Base-by-base conservation (phyloP, 2,329 filamentous ascomycete species). In the Scopulariopsis brevicaulis region DNA sequence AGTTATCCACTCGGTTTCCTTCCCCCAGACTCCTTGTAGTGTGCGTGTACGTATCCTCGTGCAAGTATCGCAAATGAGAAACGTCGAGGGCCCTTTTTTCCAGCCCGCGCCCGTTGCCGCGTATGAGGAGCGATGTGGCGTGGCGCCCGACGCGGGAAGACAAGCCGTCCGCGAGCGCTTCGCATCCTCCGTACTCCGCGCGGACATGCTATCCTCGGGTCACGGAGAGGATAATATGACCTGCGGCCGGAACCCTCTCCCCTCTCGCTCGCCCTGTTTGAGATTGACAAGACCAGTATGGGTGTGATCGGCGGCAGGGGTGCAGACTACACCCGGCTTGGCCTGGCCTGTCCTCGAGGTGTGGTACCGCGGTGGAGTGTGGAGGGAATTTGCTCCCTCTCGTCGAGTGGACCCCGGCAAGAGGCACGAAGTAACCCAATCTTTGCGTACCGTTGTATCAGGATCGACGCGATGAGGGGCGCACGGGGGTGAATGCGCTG, bases 251-350 rank as follows among this genome's bases (percentile, higher is more conserved):
- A n/a, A 11, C 24, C 20, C 46, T 50, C 46, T 20, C 46, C 11
- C 46, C 12, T 34, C 52, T 54, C 25, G 25, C 28, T 25, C 12
- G 55, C 43, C 63, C 62, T 65, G 77, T 81, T 79, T 80, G 78
- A 79, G 72, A 71, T 77, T 76, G 69, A 78, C 76, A 73, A 73
- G 70, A 75, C 67, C 71, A 69, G 65, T 70, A 73, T 73, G 64
- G 68, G 68, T 64, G 69, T 73, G 74, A 75, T 78, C 72, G 69
- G 62, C 75, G 61, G 57, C 73, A 68, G 65, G 73, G 62, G 34
- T 58, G 7, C 40, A n/a, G 40, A 46, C 40, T n/a, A 46, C 40
- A 46, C 40, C 40, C 40, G 40, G 40, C 40, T 46, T 46, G 40
- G 40, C 40, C 14, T 46, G n/a, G 40, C 40, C 28, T 32, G 8